phyloP scores from a whole-genome alignment of 2,329 filamentous ascomycete species.

The Ceratocystis huliohia region DNA sequence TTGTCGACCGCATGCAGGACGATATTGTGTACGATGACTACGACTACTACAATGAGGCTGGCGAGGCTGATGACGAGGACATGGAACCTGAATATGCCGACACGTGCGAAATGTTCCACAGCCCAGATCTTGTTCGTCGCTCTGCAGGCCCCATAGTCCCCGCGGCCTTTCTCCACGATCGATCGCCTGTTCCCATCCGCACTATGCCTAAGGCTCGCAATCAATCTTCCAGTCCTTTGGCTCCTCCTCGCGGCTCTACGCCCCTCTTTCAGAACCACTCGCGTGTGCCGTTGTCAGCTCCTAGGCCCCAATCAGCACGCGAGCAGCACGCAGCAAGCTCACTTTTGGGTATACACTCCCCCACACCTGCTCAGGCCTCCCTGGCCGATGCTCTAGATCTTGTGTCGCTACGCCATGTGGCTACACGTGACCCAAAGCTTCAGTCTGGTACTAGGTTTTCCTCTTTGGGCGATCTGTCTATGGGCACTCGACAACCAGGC shows the following conservation, averaged over 20 bases:
- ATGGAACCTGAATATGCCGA: constrained; percentile 3
- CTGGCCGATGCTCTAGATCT: not conserved
- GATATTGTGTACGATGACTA: constrained; percentile 16
- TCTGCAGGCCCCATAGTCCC: not conserved
- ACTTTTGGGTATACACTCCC: not conserved
- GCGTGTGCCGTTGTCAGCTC: not conserved
- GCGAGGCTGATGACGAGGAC: constrained; percentile 9
- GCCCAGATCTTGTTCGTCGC: not conserved
- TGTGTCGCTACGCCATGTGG: not conserved
- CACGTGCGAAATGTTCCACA: not conserved
- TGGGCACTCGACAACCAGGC: not conserved
- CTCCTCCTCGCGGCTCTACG: not conserved
- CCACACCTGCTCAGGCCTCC: not conserved
- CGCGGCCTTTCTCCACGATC: not conserved
- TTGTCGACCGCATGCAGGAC: not conserved
- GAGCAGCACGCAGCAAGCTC: not conserved
- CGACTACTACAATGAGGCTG: not conserved
- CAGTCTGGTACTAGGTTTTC: not conserved
- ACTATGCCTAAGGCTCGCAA: not conserved
- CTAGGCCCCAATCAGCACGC: not conserved
- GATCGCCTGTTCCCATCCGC: not conserved
- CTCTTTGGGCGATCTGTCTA: not conserved
- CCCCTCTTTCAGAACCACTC: constrained; percentile 3
- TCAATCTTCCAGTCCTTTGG: not conserved
- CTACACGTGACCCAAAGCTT: not conserved